These are phyloP conservation scores for Eragrostis nindensis DNA, from an alignment of 176 grass and related monocot genomes.

Conservation along the genomic window DNA sequence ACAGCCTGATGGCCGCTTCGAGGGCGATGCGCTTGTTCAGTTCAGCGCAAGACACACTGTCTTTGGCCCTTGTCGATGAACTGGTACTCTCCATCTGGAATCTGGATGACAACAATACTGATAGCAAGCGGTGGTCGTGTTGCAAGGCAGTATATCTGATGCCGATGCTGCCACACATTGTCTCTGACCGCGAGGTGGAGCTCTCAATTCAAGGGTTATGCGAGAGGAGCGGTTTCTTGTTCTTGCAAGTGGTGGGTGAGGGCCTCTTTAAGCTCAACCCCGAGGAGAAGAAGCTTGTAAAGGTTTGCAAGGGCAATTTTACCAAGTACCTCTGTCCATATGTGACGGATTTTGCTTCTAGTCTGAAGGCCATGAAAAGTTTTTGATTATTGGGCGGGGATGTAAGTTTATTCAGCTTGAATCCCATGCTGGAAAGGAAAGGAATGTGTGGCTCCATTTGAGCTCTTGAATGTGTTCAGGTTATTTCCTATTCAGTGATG, in stretches of 20 bases:
- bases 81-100: slow-evolving; percentile 35
- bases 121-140: background rate
- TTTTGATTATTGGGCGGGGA: slow-evolving; percentile 29
- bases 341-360: slow-evolving; percentile 24
- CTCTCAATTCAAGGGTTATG: slow-evolving; percentile 30
- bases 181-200: background rate
- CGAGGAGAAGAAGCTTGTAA: background rate
- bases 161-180: slow-evolving; percentile 3
- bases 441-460: background rate
- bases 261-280: slow-evolving; percentile 29
- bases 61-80: slow-evolving; percentile 35
- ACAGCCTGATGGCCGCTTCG: background rate
- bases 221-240: slow-evolving; percentile 27
- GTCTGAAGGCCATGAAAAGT: slow-evolving; percentile 9
- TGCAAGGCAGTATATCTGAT: slow-evolving; percentile 25
- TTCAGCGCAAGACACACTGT: slow-evolving; percentile 21
- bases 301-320: background rate
- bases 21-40: background rate
- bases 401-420: background rate
- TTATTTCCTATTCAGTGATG: background rate
- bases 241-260: slow-evolving; percentile 6
- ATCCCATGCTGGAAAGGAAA: background rate
- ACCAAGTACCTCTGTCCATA: slow-evolving; percentile 23
- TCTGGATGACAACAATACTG: background rate
- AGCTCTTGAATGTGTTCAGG: background rate